Conservation (phyloP, 2,329 filamentous ascomycete species). For the Colletotrichum paranaense region DNA sequence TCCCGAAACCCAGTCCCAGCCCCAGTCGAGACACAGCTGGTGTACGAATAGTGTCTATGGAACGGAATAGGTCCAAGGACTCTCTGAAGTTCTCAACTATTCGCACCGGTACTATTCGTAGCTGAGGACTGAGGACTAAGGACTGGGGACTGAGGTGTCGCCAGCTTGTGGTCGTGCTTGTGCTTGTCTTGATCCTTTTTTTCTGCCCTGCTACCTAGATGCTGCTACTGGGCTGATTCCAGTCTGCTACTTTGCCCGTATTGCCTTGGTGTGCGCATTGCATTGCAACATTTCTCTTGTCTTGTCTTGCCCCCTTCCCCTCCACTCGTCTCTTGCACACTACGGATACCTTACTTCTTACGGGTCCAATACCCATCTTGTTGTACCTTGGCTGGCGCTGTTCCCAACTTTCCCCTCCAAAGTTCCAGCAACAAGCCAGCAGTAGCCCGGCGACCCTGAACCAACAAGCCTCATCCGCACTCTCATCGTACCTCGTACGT, state of each 20-base stretch:
- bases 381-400: neutral
- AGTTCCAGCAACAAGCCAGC: neutral
- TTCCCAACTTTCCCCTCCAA: no score
- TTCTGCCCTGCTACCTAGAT: neutral
- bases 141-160: neutral
- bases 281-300: neutral
- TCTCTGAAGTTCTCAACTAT: no score
- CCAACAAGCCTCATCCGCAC: constrained; percentile 6
- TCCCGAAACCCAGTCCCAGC: constrained; percentile 24
- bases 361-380: neutral
- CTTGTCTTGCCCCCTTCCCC: neutral
- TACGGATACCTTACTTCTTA: no score
- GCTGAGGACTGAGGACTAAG: neutral
- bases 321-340: neutral
- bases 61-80: neutral
- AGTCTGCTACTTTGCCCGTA: neutral
- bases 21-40: constrained; percentile 17
- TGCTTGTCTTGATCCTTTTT: neutral
- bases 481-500: neutral
- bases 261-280: neutral
- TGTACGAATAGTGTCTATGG: constrained; percentile 1
- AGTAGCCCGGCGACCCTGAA: constrained; percentile 11
- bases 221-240: neutral
- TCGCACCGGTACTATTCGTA: no score
- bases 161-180: constrained; percentile 4